Evolutionary conservation across 306 rosid genomes (phyloP), one percentile per base, ranked within the genome.

Genomic region (Malus asiatica): DNA sequence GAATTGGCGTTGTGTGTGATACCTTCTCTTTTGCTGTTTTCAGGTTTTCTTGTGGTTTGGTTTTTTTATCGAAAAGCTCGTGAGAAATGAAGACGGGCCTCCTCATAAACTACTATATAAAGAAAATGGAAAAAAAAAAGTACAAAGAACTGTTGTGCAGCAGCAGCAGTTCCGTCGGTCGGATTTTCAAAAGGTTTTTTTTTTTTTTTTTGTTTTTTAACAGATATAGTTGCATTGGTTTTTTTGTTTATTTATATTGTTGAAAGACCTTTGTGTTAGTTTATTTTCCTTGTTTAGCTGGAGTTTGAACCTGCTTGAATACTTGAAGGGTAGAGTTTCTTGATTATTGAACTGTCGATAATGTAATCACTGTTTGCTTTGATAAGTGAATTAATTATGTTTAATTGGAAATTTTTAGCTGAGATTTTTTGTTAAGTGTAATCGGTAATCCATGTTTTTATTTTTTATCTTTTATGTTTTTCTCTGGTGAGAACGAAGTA

Each of bases 41-140:
- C 89, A 86, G 88, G 90, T 88, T 87, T 83, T 86, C 86, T 82
- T 67, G 83, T 85, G 75, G 84, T 81, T 81, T 86, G 83, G 73
- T 83, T 86, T 80, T 80, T 73, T 40, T 14, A 33, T 46, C 20
- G 80, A 77, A 88, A 83, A 81, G 92, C 88, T 84, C 77, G 86
- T 77, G 86, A 84, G 84, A 85, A 87, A 86, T 67, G 76, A 68
- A 30, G 80, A 76, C 84, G 40, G 74, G 88, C 86, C 81, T 86
- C 83, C 45, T 57, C 68, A 29, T 68, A 72, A 84, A 76, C 80
- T 80, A 78, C 44, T 74, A 74, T 45, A 62, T 62, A 74, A 48
- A 67, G 72, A 70, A 71, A 74, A 69, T 67, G 55, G 59, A 78
- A 77, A 73, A 29, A 73, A 29, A 61, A 27, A 10, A 74, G 57